A percentile compares a stretch with the other conserved stretches of the same genome.
Evolutionary conservation across 257 asterid genomes (phyloP).

Genomic region (Cinchona pubescens): DNA sequence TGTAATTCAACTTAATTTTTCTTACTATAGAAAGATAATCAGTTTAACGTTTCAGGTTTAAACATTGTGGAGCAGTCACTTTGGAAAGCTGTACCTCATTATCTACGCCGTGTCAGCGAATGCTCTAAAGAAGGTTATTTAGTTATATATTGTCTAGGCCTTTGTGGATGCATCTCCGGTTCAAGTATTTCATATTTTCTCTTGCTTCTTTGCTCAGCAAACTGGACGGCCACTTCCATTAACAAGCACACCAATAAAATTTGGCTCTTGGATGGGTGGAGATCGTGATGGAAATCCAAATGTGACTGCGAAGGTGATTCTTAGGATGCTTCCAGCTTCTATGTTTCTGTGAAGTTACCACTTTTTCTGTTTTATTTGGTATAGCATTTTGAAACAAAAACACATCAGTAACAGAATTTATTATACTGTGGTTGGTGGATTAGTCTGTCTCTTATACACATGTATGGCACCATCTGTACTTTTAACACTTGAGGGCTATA

Average conservation of each 20-base stretch:
- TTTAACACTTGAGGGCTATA: not conserved
- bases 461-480: not conserved
- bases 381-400: not conserved
- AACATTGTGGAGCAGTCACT: conserved; percentile 95
- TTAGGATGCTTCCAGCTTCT: not conserved
- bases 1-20: conserved; percentile 14
- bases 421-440: not conserved
- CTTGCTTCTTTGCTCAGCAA: conserved; percentile 54
- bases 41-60: conserved; percentile 53
- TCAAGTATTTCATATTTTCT: conserved; percentile 17
- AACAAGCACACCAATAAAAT: conserved; percentile 95
- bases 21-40: not conserved
- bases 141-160: conserved; percentile 14
- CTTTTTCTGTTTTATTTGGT: not conserved
- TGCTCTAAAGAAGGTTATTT: conserved; percentile 80
- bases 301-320: conserved; percentile 87
- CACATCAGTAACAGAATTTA: not conserved
- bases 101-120: conserved; percentile 91
- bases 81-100: conserved; percentile 97
- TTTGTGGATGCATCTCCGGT: conserved; percentile 12
- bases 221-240: conserved; percentile 88
- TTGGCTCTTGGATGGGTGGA: conserved; percentile 99
- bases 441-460: not conserved
- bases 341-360: not conserved
- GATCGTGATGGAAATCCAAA: conserved; percentile 99